phyloP scores from a whole-genome alignment of 1,284 basidiomycete species.

The Naganishia liquefaciens region DNA sequence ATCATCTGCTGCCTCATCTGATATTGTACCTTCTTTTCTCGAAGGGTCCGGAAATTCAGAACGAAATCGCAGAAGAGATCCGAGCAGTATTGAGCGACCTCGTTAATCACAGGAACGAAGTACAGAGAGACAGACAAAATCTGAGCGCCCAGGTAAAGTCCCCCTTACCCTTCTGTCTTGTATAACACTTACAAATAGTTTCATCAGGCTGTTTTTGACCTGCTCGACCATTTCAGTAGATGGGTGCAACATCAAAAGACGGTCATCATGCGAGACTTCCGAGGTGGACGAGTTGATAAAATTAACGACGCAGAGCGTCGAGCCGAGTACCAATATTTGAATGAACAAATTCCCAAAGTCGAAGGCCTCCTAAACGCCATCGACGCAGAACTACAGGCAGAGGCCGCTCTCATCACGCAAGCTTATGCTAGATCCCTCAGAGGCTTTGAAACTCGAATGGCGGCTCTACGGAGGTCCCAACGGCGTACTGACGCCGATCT shows the following conservation, averaged over 20 bases:
- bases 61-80: constrained; percentile 75
- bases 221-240: constrained; percentile 92
- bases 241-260: constrained; percentile 70
- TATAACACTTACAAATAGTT: not conserved
- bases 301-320: constrained; percentile 47
- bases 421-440: constrained; percentile 92
- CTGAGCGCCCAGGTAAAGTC: constrained; percentile 77
- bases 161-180: not conserved
- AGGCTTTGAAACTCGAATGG: constrained; percentile 85
- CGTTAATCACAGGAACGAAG: constrained; percentile 63
- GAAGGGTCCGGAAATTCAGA: constrained; percentile 55
- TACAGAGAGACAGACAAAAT: constrained; percentile 68
- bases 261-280: constrained; percentile 41
- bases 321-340: constrained; percentile 19
- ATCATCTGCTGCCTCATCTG: constrained; percentile 87
- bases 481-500: constrained; percentile 60
- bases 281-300: constrained; percentile 38
- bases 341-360: constrained; percentile 65
- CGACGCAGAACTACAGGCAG: constrained; percentile 84
- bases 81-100: constrained; percentile 83
- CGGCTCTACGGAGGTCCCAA: constrained; percentile 57
- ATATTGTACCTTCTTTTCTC: constrained; percentile 72
- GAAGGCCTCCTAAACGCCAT: constrained; percentile 80
- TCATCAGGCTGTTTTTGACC: constrained; percentile 79
- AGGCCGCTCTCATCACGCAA: constrained; percentile 90